Base-by-base conservation (phyloP, 306 rosid genomes). In the Rosa rugosa region DNA sequence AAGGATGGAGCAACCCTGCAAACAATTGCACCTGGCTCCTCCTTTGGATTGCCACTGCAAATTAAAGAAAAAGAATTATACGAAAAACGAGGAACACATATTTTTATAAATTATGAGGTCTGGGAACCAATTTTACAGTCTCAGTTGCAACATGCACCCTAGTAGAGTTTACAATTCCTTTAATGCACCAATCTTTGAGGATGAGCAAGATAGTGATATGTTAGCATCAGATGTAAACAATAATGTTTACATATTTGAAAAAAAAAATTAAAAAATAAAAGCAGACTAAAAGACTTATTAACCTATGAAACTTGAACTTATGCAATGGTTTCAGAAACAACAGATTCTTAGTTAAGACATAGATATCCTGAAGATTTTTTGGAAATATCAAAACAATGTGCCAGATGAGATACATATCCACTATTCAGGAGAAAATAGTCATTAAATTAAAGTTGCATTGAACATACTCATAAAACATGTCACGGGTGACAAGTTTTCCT, bases 391-490 rank as follows among this genome's bases (percentile, higher is more conserved):
- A 42, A 42, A 8, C n/a, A 20, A 64, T 34, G 45, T 14, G 70
- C 45, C 13, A 14, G 64, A 20, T 18, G 75, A 8, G 71, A 54
- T 62, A 76, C 62, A 51, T 12, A 75, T 36, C 40, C 68, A 57
- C n/a, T 42, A 8, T 53, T 16, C 6, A 44, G 27, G 40, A 51
- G 20, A 69, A 34, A 64, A 17, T 17, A 44, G 65, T 56, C 25
- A 27, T 34, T 59, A 50, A 79, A 77, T 71, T 70, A 57, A 76
- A 66, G 71, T 22, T 71, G 17, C 56, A 23, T 22, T 62, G 31
- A 68, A 83, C 98, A 67, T 93, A 96, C 99, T 96, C 99, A 79
- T 96, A 96, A 75, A 96, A 96, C 96, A 96, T 93, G 82, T 96
- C 99, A 31, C 99, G 88, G 13, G 92, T 83, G 77, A 96, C 99